Percentiles rank a stretch among this genome's conserved stretches.
phyloP scores from a whole-genome alignment of 306 rosid genomes.

The Medicago truncatula region MtrunA17r5.0-ANR NC_053048.1:29008001-29008500 shows the following conservation, averaged over 20 bases:
- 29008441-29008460: conserved; percentile 23
- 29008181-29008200: conserved; percentile 57
- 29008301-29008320: conserved; percentile 62
- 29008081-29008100: conserved; percentile 95
- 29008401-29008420: conserved; percentile 34
- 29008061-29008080: conserved; percentile 90
- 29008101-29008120: conserved; percentile 96
- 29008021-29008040: conserved; percentile 90
- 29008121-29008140: conserved; percentile 90
- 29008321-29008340: conserved; percentile 21
- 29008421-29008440: not conserved
- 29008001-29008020: conserved; percentile 83
- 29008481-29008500: not conserved
- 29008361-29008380: conserved; percentile 27
- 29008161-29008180: conserved; percentile 47
- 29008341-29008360: conserved; percentile 31
- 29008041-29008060: conserved; percentile 86
- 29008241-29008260: conserved; percentile 83
- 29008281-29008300: conserved; percentile 79
- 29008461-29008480: conserved; percentile 9
- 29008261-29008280: conserved; percentile 98
- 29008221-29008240: conserved; percentile 87
- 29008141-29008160: conserved; percentile 83
- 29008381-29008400: conserved; percentile 39
- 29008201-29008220: conserved; percentile 70